Evolutionary conservation across 164 flowering plant genomes (phyloP).

Genomic region (Platanus orientalis): DNA sequence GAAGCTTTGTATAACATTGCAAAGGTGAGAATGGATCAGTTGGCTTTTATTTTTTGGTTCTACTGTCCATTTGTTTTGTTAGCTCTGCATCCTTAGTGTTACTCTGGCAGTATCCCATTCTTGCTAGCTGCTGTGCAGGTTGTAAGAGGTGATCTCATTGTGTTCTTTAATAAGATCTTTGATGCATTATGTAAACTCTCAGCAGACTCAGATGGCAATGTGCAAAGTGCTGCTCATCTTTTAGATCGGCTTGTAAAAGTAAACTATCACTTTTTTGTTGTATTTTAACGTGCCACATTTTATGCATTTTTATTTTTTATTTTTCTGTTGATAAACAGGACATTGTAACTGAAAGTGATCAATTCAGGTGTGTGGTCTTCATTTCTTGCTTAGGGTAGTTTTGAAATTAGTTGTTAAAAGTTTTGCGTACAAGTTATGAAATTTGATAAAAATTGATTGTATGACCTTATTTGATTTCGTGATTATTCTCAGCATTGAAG

Average conservation of each 20-base stretch:
- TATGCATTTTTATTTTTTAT: not conserved
- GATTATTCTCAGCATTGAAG: conserved; percentile 73
- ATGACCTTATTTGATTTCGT: conserved; percentile 8
- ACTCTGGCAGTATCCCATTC: not conserved
- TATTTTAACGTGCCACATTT: not conserved
- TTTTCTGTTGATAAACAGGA: conserved; percentile 50
- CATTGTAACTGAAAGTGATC: conserved; percentile 97
- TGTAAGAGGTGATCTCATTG: too few relatives aligned
- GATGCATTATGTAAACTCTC: conserved; percentile 96
- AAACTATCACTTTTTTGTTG: not conserved
- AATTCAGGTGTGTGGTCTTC: conserved; percentile 64
- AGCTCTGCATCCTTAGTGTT: not conserved
- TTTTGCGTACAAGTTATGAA: not conserved
- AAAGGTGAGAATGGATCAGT: too few relatives aligned
- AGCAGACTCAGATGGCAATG: conserved; percentile 93
- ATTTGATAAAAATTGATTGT: not conserved
- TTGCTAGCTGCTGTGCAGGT: conserved; percentile 43
- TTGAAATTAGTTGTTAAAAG: not conserved
- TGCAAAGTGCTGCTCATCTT: conserved; percentile 98
- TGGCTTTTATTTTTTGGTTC: not conserved
- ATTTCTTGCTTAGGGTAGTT: conserved; percentile 6
- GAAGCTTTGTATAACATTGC: too few relatives aligned
- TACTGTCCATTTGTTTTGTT: conserved; percentile 4
- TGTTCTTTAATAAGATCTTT: conserved; percentile 90
- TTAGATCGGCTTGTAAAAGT: conserved; percentile 99